These are phyloP conservation scores for Candida gigantensis DNA, from an alignment of 1,139 yeast genomes.

Conservation along the genomic window DNA sequence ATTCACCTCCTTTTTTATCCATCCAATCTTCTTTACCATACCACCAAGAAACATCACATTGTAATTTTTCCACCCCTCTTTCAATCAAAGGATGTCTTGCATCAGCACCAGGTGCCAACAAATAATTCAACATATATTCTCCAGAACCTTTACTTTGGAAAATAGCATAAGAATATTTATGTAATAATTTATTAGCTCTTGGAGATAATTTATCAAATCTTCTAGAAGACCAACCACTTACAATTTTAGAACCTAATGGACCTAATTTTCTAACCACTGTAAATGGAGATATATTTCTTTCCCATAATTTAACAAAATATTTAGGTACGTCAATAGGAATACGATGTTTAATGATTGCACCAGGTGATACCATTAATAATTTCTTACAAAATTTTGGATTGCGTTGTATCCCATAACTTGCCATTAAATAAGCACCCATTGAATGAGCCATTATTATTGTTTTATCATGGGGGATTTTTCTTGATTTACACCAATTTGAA, in stretches of 20 bases:
- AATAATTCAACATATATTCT: constrained; percentile 69
- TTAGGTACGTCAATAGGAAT: constrained; percentile 51
- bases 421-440: constrained; percentile 61
- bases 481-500: constrained; percentile 41
- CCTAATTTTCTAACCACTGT: constrained; percentile 63
- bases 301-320: constrained; percentile 71
- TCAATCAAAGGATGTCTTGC: constrained; percentile 64
- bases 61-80: constrained; percentile 46
- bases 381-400: constrained; percentile 48
- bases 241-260: constrained; percentile 66
- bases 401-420: constrained; percentile 45
- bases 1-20: constrained; percentile 59
- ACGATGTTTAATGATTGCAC: constrained; percentile 58
- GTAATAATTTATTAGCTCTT: constrained; percentile 49
- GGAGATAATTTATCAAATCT: constrained; percentile 54
- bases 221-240: constrained; percentile 77
- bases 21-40: constrained; percentile 82
- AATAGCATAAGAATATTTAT: constrained; percentile 67
- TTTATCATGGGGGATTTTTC: constrained; percentile 32
- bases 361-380: constrained; percentile 58
- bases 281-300: constrained; percentile 70
- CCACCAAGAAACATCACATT: constrained; percentile 62
- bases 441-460: constrained; percentile 58
- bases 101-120: constrained; percentile 73
- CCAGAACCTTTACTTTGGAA: constrained; percentile 75